Base-by-base conservation (phyloP, 2,329 filamentous ascomycete species). In the Neoascochyta sp. region DNA sequence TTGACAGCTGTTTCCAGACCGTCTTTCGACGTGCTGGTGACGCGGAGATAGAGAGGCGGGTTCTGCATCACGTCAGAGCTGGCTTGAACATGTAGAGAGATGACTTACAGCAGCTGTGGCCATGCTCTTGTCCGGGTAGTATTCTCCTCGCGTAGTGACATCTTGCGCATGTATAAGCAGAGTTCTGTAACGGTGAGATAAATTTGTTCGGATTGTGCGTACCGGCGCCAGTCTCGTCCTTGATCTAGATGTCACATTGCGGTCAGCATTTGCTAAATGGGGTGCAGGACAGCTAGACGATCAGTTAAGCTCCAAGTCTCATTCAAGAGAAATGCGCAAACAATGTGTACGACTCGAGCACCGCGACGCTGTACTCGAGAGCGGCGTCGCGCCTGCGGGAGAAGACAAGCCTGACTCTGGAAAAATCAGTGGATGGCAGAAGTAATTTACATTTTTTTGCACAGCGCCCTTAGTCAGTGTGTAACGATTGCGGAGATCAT, bases 201-300 rank as follows among this genome's bases (percentile, higher is more conserved):
- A 73, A 78, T 58, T 81, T 42, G 22, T 79, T 79, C 33, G 76
- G 76, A 51, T 92, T 85, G 78, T 75, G 73, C 89, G 81, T 98
- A 98, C 92, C 92, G 76, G 92, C 90, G 77, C 92, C 92, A 81
- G 90, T 96, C 60, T 95, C 87, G 74, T 95, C 90, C 83, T 95
- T 94, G 60, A 98, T 98, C 92, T 98, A 89, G 57, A 85, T 84
- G 69, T 80, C 81, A 92, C 75, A 82, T 69, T 70, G 75, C 81
- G 79, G 89, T 95, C 80, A 96, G 89, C 87, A 92, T 80, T 80
- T 86, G 85, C 45, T 78, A 81, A 86, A 79, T 80, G 79, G 81
- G 78, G 52, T 50, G 45, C 50, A 54, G 54, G 57, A 54, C 54
- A 54, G 59, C 60, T 64, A 63, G 41, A 63, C 54, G 54, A 51